Evolutionary conservation across 1,284 basidiomycete species (phyloP).

Genomic region (Papiliotrema fonsecae): DNA sequence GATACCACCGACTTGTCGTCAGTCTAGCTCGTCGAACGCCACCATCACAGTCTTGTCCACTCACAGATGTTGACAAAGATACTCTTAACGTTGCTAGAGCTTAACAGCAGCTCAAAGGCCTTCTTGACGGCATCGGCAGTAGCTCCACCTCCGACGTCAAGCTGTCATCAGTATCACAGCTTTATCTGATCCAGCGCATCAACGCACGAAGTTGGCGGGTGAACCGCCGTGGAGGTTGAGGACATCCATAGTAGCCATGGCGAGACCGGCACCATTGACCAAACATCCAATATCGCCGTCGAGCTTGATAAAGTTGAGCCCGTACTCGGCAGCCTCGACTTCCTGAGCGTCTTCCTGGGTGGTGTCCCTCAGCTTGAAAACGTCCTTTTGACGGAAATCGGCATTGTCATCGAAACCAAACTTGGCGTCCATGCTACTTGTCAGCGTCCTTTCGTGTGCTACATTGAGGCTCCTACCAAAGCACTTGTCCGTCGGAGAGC

Average conservation of each 20-base stretch:
- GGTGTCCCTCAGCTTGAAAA: slow-evolving; percentile 85
- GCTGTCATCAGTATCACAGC: slow-evolving; percentile 34
- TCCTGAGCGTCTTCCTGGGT: slow-evolving; percentile 96
- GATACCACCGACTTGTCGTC: slow-evolving; percentile 60
- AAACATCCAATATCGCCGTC: slow-evolving; percentile 97
- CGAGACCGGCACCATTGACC: slow-evolving; percentile 97
- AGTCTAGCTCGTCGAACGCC: background rate
- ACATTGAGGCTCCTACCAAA: slow-evolving; percentile 62
- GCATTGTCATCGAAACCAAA: slow-evolving; percentile 99
- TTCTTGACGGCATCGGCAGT: slow-evolving; percentile 99
- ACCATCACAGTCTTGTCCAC: slow-evolving; percentile 8
- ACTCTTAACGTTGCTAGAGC: slow-evolving; percentile 88
- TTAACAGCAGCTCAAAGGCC: slow-evolving; percentile 91
- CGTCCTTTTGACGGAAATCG: slow-evolving; percentile 90
- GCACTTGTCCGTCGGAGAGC: slow-evolving; percentile 83
- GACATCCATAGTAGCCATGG: slow-evolving; percentile 99
- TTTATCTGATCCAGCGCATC: background rate
- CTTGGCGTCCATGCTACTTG: slow-evolving; percentile 94
- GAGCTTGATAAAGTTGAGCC: slow-evolving; percentile 98
- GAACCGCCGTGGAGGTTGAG: slow-evolving; percentile 90
- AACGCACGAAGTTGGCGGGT: slow-evolving; percentile 74
- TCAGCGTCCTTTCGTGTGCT: background rate
- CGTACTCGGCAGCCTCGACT: slow-evolving; percentile 77
- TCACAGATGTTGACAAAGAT: slow-evolving; percentile 96
- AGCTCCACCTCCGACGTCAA: slow-evolving; percentile 97